These are phyloP conservation scores for Dactylellina haptotyla DNA, from an alignment of 2,329 filamentous ascomycete genomes.

Conservation along the genomic window DNA sequence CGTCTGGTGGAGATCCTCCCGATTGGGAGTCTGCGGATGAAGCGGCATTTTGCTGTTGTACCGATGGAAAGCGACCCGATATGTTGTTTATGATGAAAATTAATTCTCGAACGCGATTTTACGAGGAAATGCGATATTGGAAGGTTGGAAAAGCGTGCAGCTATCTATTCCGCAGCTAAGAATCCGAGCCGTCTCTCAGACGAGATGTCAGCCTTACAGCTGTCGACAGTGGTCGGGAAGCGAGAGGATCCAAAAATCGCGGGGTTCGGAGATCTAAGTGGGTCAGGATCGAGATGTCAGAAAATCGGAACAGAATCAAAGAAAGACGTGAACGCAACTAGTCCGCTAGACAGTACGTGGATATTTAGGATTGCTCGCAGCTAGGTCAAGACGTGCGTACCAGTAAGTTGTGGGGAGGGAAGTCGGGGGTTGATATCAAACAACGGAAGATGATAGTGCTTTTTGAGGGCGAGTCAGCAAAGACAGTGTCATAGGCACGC, in stretches of 20 bases:
- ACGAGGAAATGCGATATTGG: constrained; percentile 41
- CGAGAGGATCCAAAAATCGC: constrained; percentile 6
- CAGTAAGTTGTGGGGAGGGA: constrained; percentile 2
- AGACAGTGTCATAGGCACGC: background rate
- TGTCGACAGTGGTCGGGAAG: constrained; percentile 14
- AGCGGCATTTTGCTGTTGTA: constrained; percentile 48
- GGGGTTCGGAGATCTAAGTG: constrained; percentile 16
- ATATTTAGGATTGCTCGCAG: constrained; percentile 38
- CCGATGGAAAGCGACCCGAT: constrained; percentile 7
- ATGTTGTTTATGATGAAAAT: constrained; percentile 48
- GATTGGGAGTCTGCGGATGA: constrained; percentile 68
- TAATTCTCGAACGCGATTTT: constrained; percentile 39
- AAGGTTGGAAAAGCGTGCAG: constrained; percentile 34
- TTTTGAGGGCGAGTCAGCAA: background rate
- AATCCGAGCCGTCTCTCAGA: constrained; percentile 23
- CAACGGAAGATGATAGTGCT: constrained; percentile 14
- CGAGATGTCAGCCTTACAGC: constrained; percentile 8
- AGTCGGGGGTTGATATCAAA: constrained; percentile 44
- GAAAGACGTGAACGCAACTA: background rate
- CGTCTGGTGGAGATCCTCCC: constrained; percentile 73
- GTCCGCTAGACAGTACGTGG: constrained; percentile 4
- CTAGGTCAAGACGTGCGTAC: constrained; percentile 13
- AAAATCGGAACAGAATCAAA: background rate
- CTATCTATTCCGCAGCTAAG: constrained; percentile 42
- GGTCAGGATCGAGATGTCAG: constrained; percentile 23